Conservation (phyloP, 2,329 filamentous ascomycete species). For the Colletotrichum melonis region DNA sequence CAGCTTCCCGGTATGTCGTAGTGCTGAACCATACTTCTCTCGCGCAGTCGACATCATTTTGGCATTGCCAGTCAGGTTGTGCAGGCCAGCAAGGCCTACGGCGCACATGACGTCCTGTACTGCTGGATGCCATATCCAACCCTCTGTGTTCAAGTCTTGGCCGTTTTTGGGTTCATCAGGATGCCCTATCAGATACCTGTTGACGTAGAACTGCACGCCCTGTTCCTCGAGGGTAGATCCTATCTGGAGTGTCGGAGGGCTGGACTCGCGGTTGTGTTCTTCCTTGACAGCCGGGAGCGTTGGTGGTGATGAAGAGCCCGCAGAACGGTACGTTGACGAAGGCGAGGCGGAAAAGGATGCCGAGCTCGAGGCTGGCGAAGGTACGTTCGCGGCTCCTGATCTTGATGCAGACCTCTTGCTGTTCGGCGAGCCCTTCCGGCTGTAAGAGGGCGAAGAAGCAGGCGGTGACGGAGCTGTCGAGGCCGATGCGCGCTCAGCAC, state of each 20-base stretch:
- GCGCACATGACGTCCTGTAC: conserved; percentile 64
- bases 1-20: conserved; percentile 58
- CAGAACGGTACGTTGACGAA: conserved; percentile 30
- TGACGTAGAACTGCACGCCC: conserved; percentile 62
- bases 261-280: conserved; percentile 19
- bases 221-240: conserved; percentile 57
- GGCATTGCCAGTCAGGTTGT: conserved; percentile 61
- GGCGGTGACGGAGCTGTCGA: conserved; percentile 37
- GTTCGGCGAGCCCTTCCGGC: conserved; percentile 26
- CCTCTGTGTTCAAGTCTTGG: conserved; percentile 49
- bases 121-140: conserved; percentile 52
- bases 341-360: conserved; percentile 39
- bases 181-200: conserved; percentile 62
- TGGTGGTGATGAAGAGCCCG: conserved; percentile 24
- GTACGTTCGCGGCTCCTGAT: background rate
- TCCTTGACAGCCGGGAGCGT: conserved; percentile 23
- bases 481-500: background rate
- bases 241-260: conserved; percentile 45
- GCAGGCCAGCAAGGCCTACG: conserved; percentile 68
- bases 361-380: background rate
- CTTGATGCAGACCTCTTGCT: background rate
- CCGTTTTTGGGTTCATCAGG: conserved; percentile 58
- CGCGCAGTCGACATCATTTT: conserved; percentile 59
- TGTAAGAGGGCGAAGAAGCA: conserved; percentile 37
- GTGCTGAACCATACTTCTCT: conserved; percentile 64